These are phyloP conservation scores for Beauveria brongniartii DNA, from an alignment of 2,329 filamentous ascomycete species.

Conservation along the genomic window DNA sequence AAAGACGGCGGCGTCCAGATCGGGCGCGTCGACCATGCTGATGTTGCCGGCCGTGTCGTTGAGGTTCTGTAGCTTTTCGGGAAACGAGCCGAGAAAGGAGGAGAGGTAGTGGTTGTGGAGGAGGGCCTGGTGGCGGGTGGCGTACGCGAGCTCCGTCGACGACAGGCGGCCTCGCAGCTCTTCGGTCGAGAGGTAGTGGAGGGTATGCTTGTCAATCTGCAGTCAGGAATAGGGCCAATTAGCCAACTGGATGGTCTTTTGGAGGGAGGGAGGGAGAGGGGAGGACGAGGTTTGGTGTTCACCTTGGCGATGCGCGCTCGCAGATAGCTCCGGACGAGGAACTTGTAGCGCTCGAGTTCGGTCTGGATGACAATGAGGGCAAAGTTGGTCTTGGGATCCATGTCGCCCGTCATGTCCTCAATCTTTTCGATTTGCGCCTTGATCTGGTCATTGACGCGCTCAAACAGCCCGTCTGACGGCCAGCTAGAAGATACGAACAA, in stretches of 20 bases:
- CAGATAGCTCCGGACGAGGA: constrained; percentile 74
- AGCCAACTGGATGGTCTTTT: constrained; percentile 10
- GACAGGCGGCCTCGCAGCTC: constrained; percentile 58
- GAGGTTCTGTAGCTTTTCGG: constrained; percentile 67
- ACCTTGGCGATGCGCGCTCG: constrained; percentile 84
- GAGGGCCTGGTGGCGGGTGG: constrained; percentile 75
- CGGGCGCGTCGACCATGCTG: constrained; percentile 86
- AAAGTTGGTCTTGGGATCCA: constrained; percentile 89
- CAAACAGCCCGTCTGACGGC: constrained; percentile 66
- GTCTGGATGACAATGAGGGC: constrained; percentile 92
- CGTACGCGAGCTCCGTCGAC: constrained; percentile 68
- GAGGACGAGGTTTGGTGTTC: not conserved
- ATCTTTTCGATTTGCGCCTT: constrained; percentile 62
- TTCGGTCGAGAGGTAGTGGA: constrained; percentile 60
- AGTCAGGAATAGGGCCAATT: not conserved
- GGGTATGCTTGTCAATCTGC: constrained; percentile 67
- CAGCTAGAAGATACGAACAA: constrained; percentile 33
- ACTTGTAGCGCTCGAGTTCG: constrained; percentile 90
- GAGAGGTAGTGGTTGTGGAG: constrained; percentile 77
- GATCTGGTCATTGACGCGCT: constrained; percentile 68
- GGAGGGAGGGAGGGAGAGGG: too few species aligned
- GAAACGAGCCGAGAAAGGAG: constrained; percentile 80
- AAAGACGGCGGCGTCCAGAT: constrained; percentile 78
- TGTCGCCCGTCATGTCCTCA: constrained; percentile 70
- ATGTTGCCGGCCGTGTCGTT: constrained; percentile 87